These are phyloP conservation scores for Vigna trinervia DNA, from an alignment of 306 rosid genomes.

Conservation along the genomic window DNA sequence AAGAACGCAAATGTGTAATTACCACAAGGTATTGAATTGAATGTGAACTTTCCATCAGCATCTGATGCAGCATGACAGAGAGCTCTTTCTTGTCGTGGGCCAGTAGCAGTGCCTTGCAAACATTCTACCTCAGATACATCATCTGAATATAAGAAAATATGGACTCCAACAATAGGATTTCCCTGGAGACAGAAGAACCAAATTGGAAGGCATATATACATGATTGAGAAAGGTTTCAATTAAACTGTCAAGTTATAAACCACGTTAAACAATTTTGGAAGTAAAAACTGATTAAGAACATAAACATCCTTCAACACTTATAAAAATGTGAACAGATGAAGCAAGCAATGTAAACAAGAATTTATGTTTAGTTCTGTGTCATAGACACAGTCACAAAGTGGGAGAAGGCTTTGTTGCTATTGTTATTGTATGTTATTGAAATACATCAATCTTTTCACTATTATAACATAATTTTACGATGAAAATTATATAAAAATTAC, in stretches of 20 bases:
- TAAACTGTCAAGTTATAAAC: conserved; percentile 27
- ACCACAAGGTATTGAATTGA: conserved; percentile 93
- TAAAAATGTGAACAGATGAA: conserved; percentile 31
- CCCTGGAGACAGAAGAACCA: conserved; percentile 64
- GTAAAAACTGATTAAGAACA: conserved; percentile 27
- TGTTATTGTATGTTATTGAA: neutral
- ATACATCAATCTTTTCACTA: conserved; percentile 22
- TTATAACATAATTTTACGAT: conserved; percentile 5
- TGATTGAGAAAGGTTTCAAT: conserved; percentile 22
- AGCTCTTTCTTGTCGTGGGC: conserved; percentile 65
- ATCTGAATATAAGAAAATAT: conserved; percentile 80
- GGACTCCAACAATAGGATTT: conserved; percentile 95
- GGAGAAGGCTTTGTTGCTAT: neutral
- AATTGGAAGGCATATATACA: conserved; percentile 32
- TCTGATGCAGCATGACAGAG: conserved; percentile 90
- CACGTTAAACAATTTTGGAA: conserved; percentile 18
- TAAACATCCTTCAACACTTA: conserved; percentile 35
- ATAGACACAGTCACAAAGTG: neutral
- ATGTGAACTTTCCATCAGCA: conserved; percentile 83
- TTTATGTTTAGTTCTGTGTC: conserved; percentile 15
- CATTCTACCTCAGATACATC: conserved; percentile 86
- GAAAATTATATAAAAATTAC: conserved; percentile 16
- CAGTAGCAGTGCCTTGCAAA: conserved; percentile 80
- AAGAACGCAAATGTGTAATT: conserved; percentile 47
- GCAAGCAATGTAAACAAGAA: conserved; percentile 40